A percentile compares a stretch with the other conserved stretches of the same genome.
These are phyloP conservation scores for Colletotrichum godetiae DNA, from an alignment of 2,329 filamentous ascomycete species.

Conservation along the genomic window DNA sequence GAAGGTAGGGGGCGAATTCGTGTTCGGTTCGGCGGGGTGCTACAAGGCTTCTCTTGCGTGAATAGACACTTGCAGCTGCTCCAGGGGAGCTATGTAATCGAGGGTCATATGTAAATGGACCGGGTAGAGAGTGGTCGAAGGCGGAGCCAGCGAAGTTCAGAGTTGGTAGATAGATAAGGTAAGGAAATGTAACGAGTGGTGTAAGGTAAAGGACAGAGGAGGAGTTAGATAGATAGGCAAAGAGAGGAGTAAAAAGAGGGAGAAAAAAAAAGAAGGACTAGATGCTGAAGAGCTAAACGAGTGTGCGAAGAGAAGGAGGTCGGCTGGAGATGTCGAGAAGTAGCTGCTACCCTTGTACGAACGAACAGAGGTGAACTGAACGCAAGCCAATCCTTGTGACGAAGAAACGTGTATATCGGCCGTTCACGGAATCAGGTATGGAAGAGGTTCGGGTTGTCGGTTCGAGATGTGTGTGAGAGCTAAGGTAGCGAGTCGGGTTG, in stretches of 20 bases:
- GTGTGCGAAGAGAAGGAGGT: constrained; percentile 35
- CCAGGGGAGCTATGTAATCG: constrained; percentile 35
- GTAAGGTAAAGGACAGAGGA: constrained; percentile 26
- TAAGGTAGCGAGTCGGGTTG: constrained; percentile 13
- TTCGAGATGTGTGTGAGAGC: constrained; percentile 12
- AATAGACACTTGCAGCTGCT: constrained; percentile 28
- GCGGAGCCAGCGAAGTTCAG: constrained; percentile 13
- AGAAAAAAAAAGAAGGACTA: constrained; percentile 14
- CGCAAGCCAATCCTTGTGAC: constrained; percentile 22
- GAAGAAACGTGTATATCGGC: not conserved
- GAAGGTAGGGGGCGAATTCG: not conserved
- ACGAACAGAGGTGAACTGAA: constrained; percentile 14
- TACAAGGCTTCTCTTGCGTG: constrained; percentile 4
- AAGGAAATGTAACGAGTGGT: constrained; percentile 17
- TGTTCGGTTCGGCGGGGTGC: not conserved
- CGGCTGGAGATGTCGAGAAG: constrained; percentile 30
- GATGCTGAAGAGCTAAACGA: constrained; percentile 35
- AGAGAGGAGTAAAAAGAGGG: constrained; percentile 17
- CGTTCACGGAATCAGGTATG: not conserved
- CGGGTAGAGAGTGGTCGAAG: not conserved
- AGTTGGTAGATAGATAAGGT: constrained; percentile 18
- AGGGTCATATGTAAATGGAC: constrained; percentile 23
- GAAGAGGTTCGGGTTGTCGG: constrained; percentile 12
- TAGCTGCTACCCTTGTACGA: constrained; percentile 19
- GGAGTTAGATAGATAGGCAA: constrained; percentile 6